Base-by-base conservation (phyloP, 441 rosid genomes). In the Biscutella auriculata region DNA sequence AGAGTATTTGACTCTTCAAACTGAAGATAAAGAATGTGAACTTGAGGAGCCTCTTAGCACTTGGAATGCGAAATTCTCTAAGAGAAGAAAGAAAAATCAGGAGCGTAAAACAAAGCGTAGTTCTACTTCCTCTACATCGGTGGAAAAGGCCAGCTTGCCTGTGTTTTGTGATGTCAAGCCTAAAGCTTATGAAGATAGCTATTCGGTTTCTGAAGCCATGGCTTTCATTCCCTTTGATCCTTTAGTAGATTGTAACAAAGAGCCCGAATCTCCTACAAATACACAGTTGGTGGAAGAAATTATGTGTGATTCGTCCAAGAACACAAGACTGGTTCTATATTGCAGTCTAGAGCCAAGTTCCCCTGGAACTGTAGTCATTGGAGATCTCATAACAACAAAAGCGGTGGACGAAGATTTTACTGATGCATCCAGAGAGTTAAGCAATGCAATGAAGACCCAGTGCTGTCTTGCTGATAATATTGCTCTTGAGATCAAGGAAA, bases 41-140 rank as follows among this genome's bases (percentile, higher is more conserved):
- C 56, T 68, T 29, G 69, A 72, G 50, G 81, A 76, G 81, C 76
- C 83, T 44, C 84, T 88, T 40, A 72, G 73, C 55, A 35, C 5
- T 54, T 83, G 61, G 89, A 73, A 72, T 59, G 60, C 79, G 7
- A 83, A 73, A 45, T 60, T 80, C 21, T 71, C 71, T 17, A 77
- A 76, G 68, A 75, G 59, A 21, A 53, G 41, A 46, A 77, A 76
- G 60, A 47, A 35, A 11, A 76, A 73, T 73, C 76, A 56, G 34
- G 74, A 70, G 59, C 33, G 60, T 64, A 68, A 34, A 28, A 62
- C 57, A 56, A 78, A 51, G 36, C 17, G 55, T 7, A 6, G 10
- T 40, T 66, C 66, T 40, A 14, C 57, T 47, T 55, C 68, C 13
- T 65, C 70, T 54, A 53, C 57, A 28, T 56, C 55, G 63, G 70